Base-by-base conservation (phyloP, 352 stramenopile species). In the Phytophthora multivora region DNA sequence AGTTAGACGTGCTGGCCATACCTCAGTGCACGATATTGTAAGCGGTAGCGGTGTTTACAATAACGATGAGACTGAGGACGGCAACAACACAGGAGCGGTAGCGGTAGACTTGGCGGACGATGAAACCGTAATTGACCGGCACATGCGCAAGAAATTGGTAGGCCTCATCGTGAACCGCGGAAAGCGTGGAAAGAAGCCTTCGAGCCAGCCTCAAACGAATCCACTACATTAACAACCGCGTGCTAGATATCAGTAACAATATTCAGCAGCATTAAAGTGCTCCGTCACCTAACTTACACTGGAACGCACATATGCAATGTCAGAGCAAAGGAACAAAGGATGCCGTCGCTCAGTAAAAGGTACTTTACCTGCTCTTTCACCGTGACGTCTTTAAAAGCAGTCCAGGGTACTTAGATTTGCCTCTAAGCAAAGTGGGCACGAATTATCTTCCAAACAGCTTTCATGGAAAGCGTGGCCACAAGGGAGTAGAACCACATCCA, bases 101-200 rank as follows among this genome's bases (percentile, higher is more conserved):
- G 63, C 62, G 52, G 76, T 85, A 40, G 83, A 92, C 26, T 50
- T 71, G 51, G 73, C 63, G 19, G 80, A 93, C 8, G 86, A 93
- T 19, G 56, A 73, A 45, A 64, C 79, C 18, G 79, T 93, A 40
- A 93, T 91, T 51, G 80, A 91, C 49, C 78, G 82, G 6, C 36
- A 77, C 53, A 95, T 88, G 81, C 80, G 83, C 63, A 95, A 93
- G 75, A 93, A 95, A 58, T 73, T 93, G 40, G 79, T 91, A 11
- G 83, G 80, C 3, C 69, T 95, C n/a, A 76, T 93, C 46, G 71
- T 95, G 53, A 95, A 91, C 61, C 73, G 80, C 40, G 81, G 73
- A 40, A 90, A 88, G 57, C 86, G 82, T 28, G 83, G 75, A 45
- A 91, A 92, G 69, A 91, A 88, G 47, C 25, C 66, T 0, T 59